These are phyloP conservation scores for Coemansia sp. DNA, from an alignment of 371 early-diverging fungal species.

Conservation along the genomic window DNA sequence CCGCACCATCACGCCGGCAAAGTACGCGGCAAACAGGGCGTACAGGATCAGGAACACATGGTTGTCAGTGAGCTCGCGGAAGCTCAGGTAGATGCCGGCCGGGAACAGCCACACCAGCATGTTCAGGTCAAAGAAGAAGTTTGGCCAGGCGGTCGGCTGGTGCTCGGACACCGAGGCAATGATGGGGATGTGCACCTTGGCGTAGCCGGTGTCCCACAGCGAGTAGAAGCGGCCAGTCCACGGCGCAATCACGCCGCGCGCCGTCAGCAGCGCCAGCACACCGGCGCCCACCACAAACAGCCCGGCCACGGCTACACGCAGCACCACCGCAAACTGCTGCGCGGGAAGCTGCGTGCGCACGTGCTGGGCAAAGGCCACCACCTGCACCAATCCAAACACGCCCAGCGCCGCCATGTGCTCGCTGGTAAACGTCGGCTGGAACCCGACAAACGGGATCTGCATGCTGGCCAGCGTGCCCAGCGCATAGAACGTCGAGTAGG, in stretches of 20 bases:
- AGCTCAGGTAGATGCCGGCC: conserved; percentile 95
- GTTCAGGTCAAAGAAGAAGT: conserved; percentile 98
- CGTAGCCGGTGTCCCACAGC: conserved; percentile 98
- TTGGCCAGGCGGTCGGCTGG: conserved; percentile 99
- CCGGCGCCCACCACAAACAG: conserved; percentile 64
- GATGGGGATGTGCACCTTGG: conserved; percentile 97
- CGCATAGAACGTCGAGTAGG: conserved; percentile 96
- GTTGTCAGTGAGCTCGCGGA: conserved; percentile 87
- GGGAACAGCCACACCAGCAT: conserved; percentile 93
- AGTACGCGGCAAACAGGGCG: conserved; percentile 93
- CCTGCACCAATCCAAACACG: conserved; percentile 63
- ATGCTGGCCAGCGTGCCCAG: conserved; percentile 95
- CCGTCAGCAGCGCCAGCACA: conserved; percentile 67
- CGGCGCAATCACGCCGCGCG: conserved; percentile 90
- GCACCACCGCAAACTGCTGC: conserved; percentile 74
- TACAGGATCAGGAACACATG: conserved; percentile 97
- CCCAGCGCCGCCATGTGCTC: conserved; percentile 99
- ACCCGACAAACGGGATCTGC: conserved; percentile 99
- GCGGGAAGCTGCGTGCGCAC: conserved; percentile 78
- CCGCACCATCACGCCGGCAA: conserved; percentile 99
- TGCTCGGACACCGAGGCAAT: conserved; percentile 99
- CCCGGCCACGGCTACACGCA: conserved; percentile 57
- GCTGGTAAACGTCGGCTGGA: conserved; percentile 94
- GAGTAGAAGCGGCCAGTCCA: conserved; percentile 99
- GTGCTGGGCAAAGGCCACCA: conserved; percentile 86